Evolutionary conservation across 2,329 filamentous ascomycete species (phyloP).

Genomic region (Xylaria sp.): DNA sequence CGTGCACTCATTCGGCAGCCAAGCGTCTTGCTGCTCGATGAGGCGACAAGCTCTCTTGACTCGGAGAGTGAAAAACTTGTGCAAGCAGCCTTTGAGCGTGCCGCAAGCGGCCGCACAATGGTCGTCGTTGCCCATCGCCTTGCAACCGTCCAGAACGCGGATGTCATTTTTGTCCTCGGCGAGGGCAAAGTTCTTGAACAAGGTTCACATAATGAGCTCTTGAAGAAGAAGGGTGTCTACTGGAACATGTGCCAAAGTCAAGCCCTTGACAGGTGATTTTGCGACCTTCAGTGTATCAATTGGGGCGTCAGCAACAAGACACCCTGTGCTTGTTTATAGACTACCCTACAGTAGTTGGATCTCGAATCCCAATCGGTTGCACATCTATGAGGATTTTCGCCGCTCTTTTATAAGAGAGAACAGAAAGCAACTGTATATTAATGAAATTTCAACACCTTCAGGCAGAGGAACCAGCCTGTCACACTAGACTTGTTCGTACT

Average conservation of each 20-base stretch:
- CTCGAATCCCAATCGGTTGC: slow-evolving; percentile 7
- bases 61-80: slow-evolving; percentile 67
- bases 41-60: slow-evolving; percentile 77
- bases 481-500: not conserved
- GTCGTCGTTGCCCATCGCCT: slow-evolving; percentile 82
- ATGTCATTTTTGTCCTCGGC: slow-evolving; percentile 83
- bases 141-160: slow-evolving; percentile 80
- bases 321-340: slow-evolving; percentile 4
- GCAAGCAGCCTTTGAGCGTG: slow-evolving; percentile 74
- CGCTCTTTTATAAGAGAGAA: not conserved
- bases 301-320: not conserved
- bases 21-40: slow-evolving; percentile 74
- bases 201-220: slow-evolving; percentile 63
- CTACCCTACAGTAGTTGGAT: not conserved
- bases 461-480: not conserved
- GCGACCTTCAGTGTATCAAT: not conserved
- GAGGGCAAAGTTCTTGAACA: slow-evolving; percentile 68
- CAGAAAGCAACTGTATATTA: slow-evolving; percentile 14
- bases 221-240: slow-evolving; percentile 64
- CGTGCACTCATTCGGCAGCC: slow-evolving; percentile 75
- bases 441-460: slow-evolving; percentile 1
- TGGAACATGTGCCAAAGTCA: slow-evolving; percentile 72
- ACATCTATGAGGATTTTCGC: not conserved
- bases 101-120: slow-evolving; percentile 70
- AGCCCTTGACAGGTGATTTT: slow-evolving; percentile 62